phyloP scores from a whole-genome alignment of 495 filamentous ascomycete genomes.

The Podospora conica region DNA sequence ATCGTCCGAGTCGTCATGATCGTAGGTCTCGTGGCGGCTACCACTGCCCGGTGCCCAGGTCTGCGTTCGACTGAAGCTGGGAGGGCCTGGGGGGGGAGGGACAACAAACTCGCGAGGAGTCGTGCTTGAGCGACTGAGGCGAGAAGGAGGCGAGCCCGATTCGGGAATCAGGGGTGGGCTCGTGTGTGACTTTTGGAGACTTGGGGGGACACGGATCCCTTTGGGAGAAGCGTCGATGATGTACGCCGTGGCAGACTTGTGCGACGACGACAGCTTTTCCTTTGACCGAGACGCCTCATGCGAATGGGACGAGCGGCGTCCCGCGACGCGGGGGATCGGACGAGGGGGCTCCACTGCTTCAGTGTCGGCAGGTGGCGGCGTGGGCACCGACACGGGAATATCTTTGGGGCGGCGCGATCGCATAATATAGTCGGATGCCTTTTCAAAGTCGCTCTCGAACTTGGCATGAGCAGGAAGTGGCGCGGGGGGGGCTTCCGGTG shows the following conservation, averaged over 20 bases:
- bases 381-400: conserved; percentile 20
- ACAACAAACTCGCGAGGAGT: conserved; percentile 15
- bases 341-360: conserved; percentile 12
- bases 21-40: conserved; percentile 8
- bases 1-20: conserved; percentile 27
- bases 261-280: conserved; percentile 31
- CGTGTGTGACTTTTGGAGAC: conserved; percentile 28
- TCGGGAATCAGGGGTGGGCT: conserved; percentile 8
- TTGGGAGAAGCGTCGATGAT: conserved; percentile 23
- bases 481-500: not conserved
- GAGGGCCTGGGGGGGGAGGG: conserved; percentile 9
- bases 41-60: conserved; percentile 20
- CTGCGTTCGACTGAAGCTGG: conserved; percentile 14
- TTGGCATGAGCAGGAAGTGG: conserved; percentile 2
- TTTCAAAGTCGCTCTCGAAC: conserved; percentile 7
- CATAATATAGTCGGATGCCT: conserved; percentile 22
- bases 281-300: conserved; percentile 34
- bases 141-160: conserved; percentile 31
- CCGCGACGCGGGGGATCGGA: conserved; percentile 26
- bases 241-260: conserved; percentile 16
- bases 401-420: conserved; percentile 8
- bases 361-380: conserved; percentile 31
- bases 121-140: conserved; percentile 24
- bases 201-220: conserved; percentile 22
- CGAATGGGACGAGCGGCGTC: conserved; percentile 38